phyloP scores from a whole-genome alignment of 495 filamentous ascomycete species.

The Hyphodiscus hymeniophilus region DNA sequence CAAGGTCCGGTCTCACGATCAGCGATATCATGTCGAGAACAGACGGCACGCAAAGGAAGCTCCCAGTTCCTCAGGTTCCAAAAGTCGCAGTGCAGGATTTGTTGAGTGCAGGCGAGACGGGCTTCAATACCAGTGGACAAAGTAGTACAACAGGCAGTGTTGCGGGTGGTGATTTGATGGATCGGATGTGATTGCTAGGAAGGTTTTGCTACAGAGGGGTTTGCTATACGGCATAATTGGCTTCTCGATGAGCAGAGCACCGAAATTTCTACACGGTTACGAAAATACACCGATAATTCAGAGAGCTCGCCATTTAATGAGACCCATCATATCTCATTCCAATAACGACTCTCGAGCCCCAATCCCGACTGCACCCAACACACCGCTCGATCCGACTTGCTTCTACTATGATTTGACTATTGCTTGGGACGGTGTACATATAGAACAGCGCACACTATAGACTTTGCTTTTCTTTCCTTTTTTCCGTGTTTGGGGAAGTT shows the following conservation, averaged over 20 bases:
- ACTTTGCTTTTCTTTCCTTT: slow-evolving; percentile 8
- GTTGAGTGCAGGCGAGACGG: slow-evolving; percentile 51
- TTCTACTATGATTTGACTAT: slow-evolving; percentile 2
- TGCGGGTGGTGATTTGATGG: slow-evolving; percentile 25
- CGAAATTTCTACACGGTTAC: background rate
- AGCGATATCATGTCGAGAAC: slow-evolving; percentile 86
- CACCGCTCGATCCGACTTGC: background rate
- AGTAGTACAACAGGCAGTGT: slow-evolving; percentile 22
- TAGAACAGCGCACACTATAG: slow-evolving; percentile 22
- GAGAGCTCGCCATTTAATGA: background rate
- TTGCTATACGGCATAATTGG: background rate
- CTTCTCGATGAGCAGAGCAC: background rate
- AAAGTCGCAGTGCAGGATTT: slow-evolving; percentile 88
- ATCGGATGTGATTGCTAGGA: slow-evolving; percentile 16
- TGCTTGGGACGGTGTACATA: slow-evolving; percentile 8
- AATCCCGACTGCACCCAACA: background rate
- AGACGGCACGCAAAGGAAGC: slow-evolving; percentile 81
- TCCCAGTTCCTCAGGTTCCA: slow-evolving; percentile 85
- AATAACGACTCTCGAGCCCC: background rate
- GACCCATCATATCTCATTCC: no score
- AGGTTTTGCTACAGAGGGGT: no score
- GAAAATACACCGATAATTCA: background rate
- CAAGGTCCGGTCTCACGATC: slow-evolving; percentile 64
- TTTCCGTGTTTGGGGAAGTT: no score
- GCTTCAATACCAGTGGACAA: slow-evolving; percentile 36